phyloP scores from a whole-genome alignment of 306 rosid species.

The Ormosia semicastrata region DNA sequence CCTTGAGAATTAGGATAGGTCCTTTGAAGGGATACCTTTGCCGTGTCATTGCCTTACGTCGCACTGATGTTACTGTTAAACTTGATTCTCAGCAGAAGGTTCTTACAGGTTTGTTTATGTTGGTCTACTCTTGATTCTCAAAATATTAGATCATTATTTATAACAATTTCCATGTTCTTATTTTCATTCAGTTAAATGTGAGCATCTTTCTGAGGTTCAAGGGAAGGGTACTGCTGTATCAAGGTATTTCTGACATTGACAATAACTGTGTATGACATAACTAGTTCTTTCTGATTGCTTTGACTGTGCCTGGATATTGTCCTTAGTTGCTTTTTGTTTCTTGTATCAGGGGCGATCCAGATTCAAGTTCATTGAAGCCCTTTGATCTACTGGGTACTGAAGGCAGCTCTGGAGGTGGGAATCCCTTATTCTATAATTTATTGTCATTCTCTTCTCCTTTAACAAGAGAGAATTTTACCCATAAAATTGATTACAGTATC shows the following conservation, averaged over 20 bases:
- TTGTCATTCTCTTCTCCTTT: neutral
- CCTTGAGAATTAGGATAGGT: constrained; percentile 91
- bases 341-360: constrained; percentile 55
- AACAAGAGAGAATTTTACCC: neutral
- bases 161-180: neutral
- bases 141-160: neutral
- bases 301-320: neutral
- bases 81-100: constrained; percentile 96
- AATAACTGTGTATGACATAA: neutral
- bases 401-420: constrained; percentile 70
- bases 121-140: neutral
- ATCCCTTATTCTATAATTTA: constrained; percentile 21
- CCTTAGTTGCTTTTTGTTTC: constrained; percentile 27
- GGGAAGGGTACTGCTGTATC: constrained; percentile 51
- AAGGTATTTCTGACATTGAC: constrained; percentile 51
- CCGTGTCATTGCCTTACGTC: constrained; percentile 86
- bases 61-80: constrained; percentile 88
- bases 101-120: constrained; percentile 76
- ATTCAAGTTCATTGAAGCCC: constrained; percentile 59
- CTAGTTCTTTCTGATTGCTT: neutral
- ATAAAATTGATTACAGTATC: neutral
- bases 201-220: constrained; percentile 93
- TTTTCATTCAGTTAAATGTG: constrained; percentile 66
- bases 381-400: constrained; percentile 73
- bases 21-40: constrained; percentile 97